Conservation (phyloP, 2,329 filamentous ascomycete species). For the Clathrospora elynae region DNA sequence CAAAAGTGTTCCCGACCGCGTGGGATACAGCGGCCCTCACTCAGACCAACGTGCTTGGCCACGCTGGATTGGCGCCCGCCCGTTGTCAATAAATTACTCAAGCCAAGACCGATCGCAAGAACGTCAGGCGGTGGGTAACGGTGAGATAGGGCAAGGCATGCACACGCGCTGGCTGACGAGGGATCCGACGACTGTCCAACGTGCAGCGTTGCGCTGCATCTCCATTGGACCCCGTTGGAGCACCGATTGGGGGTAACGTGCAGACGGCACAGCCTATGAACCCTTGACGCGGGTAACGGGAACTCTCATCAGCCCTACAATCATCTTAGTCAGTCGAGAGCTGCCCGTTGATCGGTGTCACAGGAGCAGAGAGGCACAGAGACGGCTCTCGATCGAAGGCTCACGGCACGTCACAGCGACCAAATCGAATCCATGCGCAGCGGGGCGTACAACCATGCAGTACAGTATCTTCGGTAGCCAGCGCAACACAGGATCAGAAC, state of each 20-base stretch:
- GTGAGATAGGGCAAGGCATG: constrained; percentile 19
- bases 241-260: constrained; percentile 6
- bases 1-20: constrained; percentile 22
- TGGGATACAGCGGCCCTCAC: constrained; percentile 23
- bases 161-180: constrained; percentile 13
- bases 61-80: constrained; percentile 22
- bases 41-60: constrained; percentile 28
- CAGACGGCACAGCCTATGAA: constrained; percentile 14
- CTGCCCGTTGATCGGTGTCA: constrained; percentile 13
- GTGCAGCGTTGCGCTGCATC: constrained; percentile 7
- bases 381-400: constrained; percentile 2
- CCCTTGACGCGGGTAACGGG: constrained; percentile 22
- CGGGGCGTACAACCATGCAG: constrained; percentile 19
- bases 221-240: neutral
- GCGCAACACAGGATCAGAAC: constrained; percentile 14
- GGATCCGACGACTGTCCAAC: constrained; percentile 13
- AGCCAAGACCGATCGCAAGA: constrained; percentile 24
- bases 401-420: constrained; percentile 11
- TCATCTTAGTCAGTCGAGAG: constrained; percentile 1
- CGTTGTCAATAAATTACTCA: constrained; percentile 18
- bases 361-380: constrained; percentile 1
- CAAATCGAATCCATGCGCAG: constrained; percentile 12
- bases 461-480: constrained; percentile 20
- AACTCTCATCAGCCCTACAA: constrained; percentile 5
- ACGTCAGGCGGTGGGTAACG: constrained; percentile 20